Conservation (phyloP, 768 basidiomycete species). For the Pleurotus pulmonarius region DNA sequence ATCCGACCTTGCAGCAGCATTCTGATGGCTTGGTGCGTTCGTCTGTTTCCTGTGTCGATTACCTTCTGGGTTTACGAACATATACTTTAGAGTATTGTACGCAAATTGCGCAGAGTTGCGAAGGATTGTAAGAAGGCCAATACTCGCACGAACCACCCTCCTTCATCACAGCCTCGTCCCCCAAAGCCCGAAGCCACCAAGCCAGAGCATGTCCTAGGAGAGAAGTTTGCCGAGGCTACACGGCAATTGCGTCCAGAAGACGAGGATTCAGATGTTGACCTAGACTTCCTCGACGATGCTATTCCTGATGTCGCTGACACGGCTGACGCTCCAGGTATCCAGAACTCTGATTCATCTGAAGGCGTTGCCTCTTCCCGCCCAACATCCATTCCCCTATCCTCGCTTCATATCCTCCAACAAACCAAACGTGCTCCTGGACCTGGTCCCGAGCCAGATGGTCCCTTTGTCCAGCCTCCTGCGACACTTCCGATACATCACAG, state of each 20-base stretch:
- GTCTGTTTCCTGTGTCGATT: background rate
- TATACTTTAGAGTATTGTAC: conserved; percentile 63
- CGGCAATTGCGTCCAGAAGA: conserved; percentile 39
- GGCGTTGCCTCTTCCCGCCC: conserved; percentile 36
- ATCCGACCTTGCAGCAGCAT: conserved; percentile 65
- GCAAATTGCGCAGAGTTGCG: conserved; percentile 78
- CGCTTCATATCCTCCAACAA: conserved; percentile 62
- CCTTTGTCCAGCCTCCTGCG: conserved; percentile 36
- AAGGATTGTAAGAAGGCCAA: conserved; percentile 77
- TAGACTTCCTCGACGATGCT: conserved; percentile 61
- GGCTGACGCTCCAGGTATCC: conserved; percentile 36
- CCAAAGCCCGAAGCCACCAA: conserved; percentile 19
- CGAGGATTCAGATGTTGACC: conserved; percentile 70
- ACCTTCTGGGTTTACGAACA: background rate
- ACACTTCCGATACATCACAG: conserved; percentile 54
- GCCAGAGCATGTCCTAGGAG: conserved; percentile 50
- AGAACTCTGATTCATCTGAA: conserved; percentile 42
- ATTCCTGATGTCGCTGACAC: conserved; percentile 18
- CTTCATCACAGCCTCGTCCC: conserved; percentile 24
- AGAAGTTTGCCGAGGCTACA: conserved; percentile 62
- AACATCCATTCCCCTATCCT: conserved; percentile 44
- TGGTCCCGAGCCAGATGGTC: conserved; percentile 19
- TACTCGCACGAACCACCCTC: conserved; percentile 28
- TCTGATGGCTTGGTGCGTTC: conserved; percentile 67
- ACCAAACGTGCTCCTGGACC: conserved; percentile 38